These are phyloP conservation scores for Mollisiaceae sp. DNA, from an alignment of 2,329 filamentous ascomycete genomes.

Conservation along the genomic window DNA sequence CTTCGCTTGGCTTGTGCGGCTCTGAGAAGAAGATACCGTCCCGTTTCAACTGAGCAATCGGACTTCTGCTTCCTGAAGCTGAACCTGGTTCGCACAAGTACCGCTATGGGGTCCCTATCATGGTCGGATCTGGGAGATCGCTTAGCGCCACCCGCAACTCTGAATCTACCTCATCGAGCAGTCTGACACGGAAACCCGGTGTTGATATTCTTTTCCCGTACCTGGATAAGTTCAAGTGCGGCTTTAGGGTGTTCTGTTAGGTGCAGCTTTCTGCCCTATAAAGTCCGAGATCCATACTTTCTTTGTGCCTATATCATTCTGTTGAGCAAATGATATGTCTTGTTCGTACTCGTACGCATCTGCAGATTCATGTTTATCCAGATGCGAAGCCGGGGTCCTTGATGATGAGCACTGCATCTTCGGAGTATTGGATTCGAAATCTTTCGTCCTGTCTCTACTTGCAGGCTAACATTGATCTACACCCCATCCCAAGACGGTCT, in stretches of 20 bases:
- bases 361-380: not conserved
- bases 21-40: not conserved
- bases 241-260: not conserved
- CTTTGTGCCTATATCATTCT: not conserved
- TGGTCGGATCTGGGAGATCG: not conserved
- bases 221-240: not conserved
- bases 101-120: not conserved
- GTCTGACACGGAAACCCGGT: not conserved
- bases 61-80: not conserved
- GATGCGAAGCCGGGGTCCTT: not conserved
- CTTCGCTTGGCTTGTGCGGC: conserved; percentile 3
- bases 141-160: not conserved
- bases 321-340: not conserved
- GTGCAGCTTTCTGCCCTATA: not conserved
- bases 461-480: not conserved
- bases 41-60: conserved; percentile 5
- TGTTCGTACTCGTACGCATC: not conserved
- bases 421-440: not conserved
- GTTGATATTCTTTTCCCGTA: not conserved
- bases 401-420: not conserved
- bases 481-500: not conserved
- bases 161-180: conserved; percentile 1
- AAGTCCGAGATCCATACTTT: not conserved
- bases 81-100: not conserved
- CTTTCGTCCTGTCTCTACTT: not conserved